A percentile compares a stretch with the other conserved stretches of the same genome.
phyloP scores from a whole-genome alignment of 768 basidiomycete species.

The Agaricus subrufescens region DNA sequence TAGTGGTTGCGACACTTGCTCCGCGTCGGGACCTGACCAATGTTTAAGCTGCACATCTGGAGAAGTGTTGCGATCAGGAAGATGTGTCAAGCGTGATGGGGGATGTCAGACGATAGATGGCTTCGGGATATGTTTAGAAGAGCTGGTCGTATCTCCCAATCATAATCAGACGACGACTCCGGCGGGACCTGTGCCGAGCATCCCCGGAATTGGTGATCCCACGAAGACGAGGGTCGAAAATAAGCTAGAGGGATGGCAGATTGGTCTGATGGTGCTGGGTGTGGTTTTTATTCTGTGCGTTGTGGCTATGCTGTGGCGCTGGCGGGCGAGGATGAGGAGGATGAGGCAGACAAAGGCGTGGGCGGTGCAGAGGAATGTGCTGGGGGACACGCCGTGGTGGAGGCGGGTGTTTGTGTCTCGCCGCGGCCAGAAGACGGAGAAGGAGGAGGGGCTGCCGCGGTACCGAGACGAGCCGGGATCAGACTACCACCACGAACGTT shows the following conservation, averaged over 20 bases:
- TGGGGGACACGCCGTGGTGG: constrained; percentile 54
- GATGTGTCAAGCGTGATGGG: constrained; percentile 55
- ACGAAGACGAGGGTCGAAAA: constrained; percentile 26
- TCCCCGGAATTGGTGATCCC: constrained; percentile 57
- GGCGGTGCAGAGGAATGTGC: constrained; percentile 55
- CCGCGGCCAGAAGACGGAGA: constrained; percentile 36
- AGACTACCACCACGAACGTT: too few species aligned
- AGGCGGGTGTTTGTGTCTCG: constrained; percentile 37
- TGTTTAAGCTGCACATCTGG: constrained; percentile 74
- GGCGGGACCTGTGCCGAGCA: constrained; percentile 41
- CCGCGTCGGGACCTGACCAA: constrained; percentile 56
- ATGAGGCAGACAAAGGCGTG: constrained; percentile 63
- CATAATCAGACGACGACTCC: constrained; percentile 40
- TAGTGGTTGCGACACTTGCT: constrained; percentile 74
- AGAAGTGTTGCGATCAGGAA: constrained; percentile 59
- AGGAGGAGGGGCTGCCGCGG: constrained; percentile 17
- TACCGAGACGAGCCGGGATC: constrained; percentile 12
- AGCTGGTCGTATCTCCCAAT: constrained; percentile 53
- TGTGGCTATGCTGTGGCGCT: constrained; percentile 63
- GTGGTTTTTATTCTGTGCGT: constrained; percentile 65
- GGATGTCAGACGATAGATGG: constrained; percentile 56
- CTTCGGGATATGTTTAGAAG: constrained; percentile 77
- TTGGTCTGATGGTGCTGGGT: constrained; percentile 77
- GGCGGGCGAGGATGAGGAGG: constrained; percentile 63
- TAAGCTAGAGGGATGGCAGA: constrained; percentile 75